Evolutionary conservation across 495 filamentous ascomycete species (phyloP).

Genomic region (Thozetella sp.): DNA sequence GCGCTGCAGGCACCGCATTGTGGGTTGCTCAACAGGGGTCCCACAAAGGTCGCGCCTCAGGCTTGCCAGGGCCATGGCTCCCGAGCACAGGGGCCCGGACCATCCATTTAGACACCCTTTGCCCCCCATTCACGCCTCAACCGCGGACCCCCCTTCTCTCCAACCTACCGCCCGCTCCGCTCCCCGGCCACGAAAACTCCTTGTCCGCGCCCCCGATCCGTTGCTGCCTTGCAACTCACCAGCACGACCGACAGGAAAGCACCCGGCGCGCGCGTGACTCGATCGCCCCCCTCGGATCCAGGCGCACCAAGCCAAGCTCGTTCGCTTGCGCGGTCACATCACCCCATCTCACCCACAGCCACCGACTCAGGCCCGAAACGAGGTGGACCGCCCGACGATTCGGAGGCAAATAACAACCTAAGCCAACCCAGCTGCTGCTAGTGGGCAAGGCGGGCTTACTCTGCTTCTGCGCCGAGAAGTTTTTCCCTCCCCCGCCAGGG

Average conservation of each 20-base stretch:
- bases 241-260: no score
- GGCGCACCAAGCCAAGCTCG: no score
- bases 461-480: no score
- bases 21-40: not conserved
- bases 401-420: no score
- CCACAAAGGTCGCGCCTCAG: constrained; percentile 1
- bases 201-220: no score
- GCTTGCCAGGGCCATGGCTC: not conserved
- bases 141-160: not conserved
- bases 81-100: not conserved
- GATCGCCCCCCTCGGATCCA: not conserved
- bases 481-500: no score
- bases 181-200: not conserved
- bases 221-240: no score
- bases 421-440: not conserved
- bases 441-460: no score
- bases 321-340: not conserved
- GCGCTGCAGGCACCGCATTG: not conserved
- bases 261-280: no score
- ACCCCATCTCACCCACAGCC: not conserved
- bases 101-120: constrained; percentile 1
- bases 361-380: not conserved
- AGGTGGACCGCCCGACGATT: no score
- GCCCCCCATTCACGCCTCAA: not conserved
- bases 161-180: not conserved